Base-by-base conservation (phyloP, 2,329 filamentous ascomycete genomes). In the Pyrenophora teres region DNA sequence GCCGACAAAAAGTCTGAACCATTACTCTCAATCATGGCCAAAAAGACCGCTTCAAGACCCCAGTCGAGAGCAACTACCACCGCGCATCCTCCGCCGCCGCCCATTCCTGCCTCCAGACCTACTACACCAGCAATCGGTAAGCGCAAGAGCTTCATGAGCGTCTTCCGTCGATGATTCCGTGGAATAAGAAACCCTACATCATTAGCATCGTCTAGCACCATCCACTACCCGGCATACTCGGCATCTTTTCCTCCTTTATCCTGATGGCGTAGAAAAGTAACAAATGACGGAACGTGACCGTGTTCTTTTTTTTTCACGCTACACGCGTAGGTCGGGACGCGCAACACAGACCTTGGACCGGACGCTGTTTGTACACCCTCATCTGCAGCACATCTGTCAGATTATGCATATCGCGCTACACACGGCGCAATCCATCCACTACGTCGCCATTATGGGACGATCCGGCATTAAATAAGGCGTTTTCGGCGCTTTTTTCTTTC, bases 111-210 rank as follows among this genome's bases (percentile, higher is more conserved):
- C 51, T 63, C 72, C 52, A 57, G 40, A 16, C 56, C 56, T 19
- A 50, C 63, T 10, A 61, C 60, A n/a, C 63, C 70, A n/a, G 73
- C 69, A 50, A 65, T 78, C 38, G 69, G 72, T 45, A 80, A 79
- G 67, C 70, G 77, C 50, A 80, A 79, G 67, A 79, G 77, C 53
- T 74, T 80, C 51, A 59, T 78, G 49, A 67, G 69, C 18, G 75
- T 78, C 27, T 80, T 80, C 59, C 72, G 71, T 46, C 66, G 70
- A 53, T 64, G 33, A 60, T 25, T 5, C 41, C 12, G 30, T 30
- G 19, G 3, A 25, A 25, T 6, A 25, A 25, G 3, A 25, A 13
- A 13, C 19, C 19, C 19, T 19, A 13, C 10, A 30, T 30, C 10
- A 9, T 30, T 30, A 30, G 27, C 27, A 12, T 30, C 9, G 27